Conservation (phyloP, 352 stramenopile species). For the Aphanomyces astaci region DNA sequence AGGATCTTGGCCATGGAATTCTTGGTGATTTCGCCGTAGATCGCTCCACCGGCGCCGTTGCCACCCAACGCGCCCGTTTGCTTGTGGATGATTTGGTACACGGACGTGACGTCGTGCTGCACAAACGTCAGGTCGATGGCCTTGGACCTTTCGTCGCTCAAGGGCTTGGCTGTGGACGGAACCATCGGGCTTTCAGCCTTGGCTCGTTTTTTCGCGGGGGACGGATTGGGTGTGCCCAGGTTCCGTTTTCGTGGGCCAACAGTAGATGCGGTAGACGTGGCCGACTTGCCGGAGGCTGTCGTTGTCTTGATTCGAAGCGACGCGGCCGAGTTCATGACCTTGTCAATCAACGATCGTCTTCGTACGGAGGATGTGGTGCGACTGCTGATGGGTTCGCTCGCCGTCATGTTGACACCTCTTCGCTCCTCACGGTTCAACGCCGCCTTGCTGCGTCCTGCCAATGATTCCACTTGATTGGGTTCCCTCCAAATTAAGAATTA, state of each 20-base stretch:
- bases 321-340: not conserved
- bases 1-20: conserved; percentile 95
- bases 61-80: conserved; percentile 91
- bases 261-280: not conserved
- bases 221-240: not conserved
- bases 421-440: too few species aligned
- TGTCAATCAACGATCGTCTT: not conserved
- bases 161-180: conserved; percentile 62
- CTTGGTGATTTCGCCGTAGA: conserved; percentile 97
- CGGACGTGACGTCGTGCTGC: conserved; percentile 73
- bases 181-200: conserved; percentile 22
- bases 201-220: not conserved
- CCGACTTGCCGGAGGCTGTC: not conserved
- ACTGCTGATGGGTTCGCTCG: not conserved
- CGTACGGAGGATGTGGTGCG: not conserved
- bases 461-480: not conserved
- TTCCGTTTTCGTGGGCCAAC: not conserved
- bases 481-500: conserved; percentile 15
- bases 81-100: conserved; percentile 91
- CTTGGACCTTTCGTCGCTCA: conserved; percentile 44
- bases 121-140: conserved; percentile 70
- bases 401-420: not conserved
- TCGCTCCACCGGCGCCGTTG: conserved; percentile 91
- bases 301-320: not conserved
- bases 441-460: not conserved